Evolutionary conservation across 345 rosid species (phyloP).

Genomic region (Pistacia vera): DNA sequence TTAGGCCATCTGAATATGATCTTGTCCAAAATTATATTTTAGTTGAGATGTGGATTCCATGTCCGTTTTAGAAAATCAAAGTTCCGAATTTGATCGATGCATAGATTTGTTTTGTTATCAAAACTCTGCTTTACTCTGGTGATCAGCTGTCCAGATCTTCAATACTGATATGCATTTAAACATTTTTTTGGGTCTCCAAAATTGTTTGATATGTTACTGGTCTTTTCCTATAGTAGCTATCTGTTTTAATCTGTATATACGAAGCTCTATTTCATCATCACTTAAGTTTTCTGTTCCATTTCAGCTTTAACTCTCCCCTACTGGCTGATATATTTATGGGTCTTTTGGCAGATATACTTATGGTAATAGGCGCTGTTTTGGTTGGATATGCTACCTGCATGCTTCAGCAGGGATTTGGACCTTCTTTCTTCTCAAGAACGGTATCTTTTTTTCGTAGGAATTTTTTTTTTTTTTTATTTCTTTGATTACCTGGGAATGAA

Average conservation of each 20-base stretch:
- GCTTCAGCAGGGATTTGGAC: slow-evolving; percentile 79
- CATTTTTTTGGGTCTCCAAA: neutral
- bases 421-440: slow-evolving; percentile 54
- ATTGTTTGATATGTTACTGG: neutral
- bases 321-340: slow-evolving; percentile 2
- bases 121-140: neutral
- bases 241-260: neutral
- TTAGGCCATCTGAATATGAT: neutral
- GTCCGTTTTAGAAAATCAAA: neutral
- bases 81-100: neutral
- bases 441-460: slow-evolving; percentile 32
- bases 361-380: slow-evolving; percentile 80
- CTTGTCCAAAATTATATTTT: neutral
- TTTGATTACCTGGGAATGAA: neutral
- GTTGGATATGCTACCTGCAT: slow-evolving; percentile 76
- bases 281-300: neutral
- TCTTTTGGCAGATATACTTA: slow-evolving; percentile 62
- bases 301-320: neutral
- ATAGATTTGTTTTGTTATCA: neutral
- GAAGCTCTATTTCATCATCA: neutral
- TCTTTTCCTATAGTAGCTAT: neutral
- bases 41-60: neutral
- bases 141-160: neutral
- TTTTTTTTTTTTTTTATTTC: neutral
- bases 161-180: too few relatives aligned